Conservation (phyloP, 495 filamentous ascomycete species). For the Letharia lupina region DNA sequence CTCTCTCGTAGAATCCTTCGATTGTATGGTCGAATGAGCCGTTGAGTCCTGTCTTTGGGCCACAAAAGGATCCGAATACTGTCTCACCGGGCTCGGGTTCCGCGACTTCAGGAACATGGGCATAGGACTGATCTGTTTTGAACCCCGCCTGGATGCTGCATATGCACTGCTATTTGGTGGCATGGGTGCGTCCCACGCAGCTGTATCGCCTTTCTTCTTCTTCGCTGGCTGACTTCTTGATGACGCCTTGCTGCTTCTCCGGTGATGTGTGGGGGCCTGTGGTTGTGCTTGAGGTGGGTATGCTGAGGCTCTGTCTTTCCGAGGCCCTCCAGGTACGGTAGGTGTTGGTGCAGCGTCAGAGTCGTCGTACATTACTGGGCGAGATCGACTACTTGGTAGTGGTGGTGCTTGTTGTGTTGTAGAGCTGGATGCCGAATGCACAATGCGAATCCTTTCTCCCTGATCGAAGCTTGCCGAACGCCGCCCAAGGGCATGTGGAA, state of each 20-base stretch:
- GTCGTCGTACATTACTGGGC: conserved; percentile 40
- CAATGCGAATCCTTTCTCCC: conserved; percentile 34
- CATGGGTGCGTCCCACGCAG: conserved; percentile 10
- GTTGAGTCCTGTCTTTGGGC: conserved; percentile 6
- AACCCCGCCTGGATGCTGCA: conserved; percentile 12
- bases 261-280: conserved; percentile 31
- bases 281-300: conserved; percentile 26
- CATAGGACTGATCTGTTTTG: conserved; percentile 11
- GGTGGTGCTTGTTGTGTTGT: conserved; percentile 11
- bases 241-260: conserved; percentile 56
- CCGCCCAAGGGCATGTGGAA: conserved; percentile 47
- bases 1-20: conserved; percentile 44
- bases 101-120: conserved; percentile 18
- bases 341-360: conserved; percentile 86
- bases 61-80: conserved; percentile 12
- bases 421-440: conserved; percentile 16
- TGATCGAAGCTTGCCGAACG: conserved; percentile 76
- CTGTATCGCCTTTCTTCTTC: conserved; percentile 7
- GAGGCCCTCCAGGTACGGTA: conserved; percentile 73
- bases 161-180: conserved; percentile 1
- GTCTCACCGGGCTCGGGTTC: conserved; percentile 13
- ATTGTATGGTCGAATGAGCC: background rate
- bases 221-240: conserved; percentile 39
- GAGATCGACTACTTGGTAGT: conserved; percentile 24
- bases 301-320: conserved; percentile 28